Evolutionary conservation across 2,329 filamentous ascomycete species (phyloP).

Genomic region (Ophiostoma quercus): DNA sequence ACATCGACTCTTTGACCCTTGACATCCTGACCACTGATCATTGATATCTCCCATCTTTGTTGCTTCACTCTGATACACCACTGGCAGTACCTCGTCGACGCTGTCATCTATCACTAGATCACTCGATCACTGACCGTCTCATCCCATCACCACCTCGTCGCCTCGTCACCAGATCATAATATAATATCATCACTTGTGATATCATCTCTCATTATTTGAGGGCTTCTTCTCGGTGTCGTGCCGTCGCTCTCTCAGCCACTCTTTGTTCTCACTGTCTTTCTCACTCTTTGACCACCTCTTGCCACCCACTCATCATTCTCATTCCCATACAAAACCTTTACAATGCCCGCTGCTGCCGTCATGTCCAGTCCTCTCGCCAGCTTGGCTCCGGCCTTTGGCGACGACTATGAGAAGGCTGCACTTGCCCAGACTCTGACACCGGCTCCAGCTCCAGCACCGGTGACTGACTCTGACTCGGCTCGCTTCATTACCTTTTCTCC

Average conservation of each 20-base stretch:
- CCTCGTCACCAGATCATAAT: neutral
- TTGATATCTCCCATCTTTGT: neutral
- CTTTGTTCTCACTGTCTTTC: neutral
- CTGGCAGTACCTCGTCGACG: neutral
- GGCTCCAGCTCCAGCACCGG: neutral
- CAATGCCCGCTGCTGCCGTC: neutral
- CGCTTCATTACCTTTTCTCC: conserved; percentile 63
- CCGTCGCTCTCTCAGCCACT: neutral
- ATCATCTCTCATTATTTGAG: neutral
- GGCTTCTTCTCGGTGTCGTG: neutral
- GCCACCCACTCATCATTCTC: neutral
- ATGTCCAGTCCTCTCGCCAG: neutral
- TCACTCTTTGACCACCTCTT: neutral
- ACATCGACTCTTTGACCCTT: neutral
- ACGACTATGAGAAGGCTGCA: neutral
- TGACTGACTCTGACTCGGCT: neutral
- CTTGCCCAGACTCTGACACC: neutral
- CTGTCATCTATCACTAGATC: neutral
- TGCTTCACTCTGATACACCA: neutral
- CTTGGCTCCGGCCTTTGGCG: neutral
- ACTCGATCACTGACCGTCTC: neutral
- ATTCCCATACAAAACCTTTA: neutral
- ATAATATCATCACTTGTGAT: neutral
- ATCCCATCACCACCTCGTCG: neutral
- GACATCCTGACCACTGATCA: neutral